These are phyloP conservation scores for Sporothrix phasma DNA, from an alignment of 2,329 filamentous ascomycete genomes.

Conservation along the genomic window DNA sequence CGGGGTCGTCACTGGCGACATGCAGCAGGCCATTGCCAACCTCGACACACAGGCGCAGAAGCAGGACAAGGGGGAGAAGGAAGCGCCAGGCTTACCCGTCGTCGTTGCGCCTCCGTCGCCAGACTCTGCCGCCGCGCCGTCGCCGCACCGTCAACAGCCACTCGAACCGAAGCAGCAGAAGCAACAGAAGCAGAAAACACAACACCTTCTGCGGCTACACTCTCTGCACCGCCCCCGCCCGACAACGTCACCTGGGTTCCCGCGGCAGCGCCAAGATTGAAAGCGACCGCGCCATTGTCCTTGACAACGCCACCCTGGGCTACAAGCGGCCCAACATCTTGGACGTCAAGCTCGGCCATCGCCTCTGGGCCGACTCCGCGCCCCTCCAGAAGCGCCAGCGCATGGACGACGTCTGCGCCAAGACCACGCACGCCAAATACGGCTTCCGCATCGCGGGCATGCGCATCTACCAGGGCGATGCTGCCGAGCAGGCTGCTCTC, in stretches of 20 bases:
- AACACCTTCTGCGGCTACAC: slow-evolving; percentile 12
- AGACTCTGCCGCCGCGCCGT: too few species aligned
- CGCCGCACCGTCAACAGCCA: too few species aligned
- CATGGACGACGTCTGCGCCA: slow-evolving; percentile 48
- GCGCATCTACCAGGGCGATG: slow-evolving; percentile 49
- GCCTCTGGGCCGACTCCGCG: slow-evolving; percentile 73
- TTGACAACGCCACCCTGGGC: slow-evolving; percentile 73
- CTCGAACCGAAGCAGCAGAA: slow-evolving; percentile 15
- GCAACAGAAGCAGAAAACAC: slow-evolving; percentile 20
- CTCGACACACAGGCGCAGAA: not conserved
- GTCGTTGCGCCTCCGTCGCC: too few species aligned
- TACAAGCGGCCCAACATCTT: slow-evolving; percentile 82
- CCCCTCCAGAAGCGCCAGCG: slow-evolving; percentile 47
- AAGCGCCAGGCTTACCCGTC: too few species aligned
- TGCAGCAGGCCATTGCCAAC: slow-evolving; percentile 24
- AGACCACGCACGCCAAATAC: slow-evolving; percentile 50
- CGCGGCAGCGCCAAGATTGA: slow-evolving; percentile 51
- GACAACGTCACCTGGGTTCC: slow-evolving; percentile 36
- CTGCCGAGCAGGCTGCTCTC: slow-evolving; percentile 30
- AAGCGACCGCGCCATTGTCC: slow-evolving; percentile 70
- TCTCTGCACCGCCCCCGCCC: not conserved
- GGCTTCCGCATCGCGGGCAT: slow-evolving; percentile 58
- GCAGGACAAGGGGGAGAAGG: slow-evolving; percentile 22
- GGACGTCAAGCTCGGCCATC: slow-evolving; percentile 81
- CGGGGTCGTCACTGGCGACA: slow-evolving; percentile 31